These are phyloP conservation scores for Calonectria pseudoreteaudii DNA, from an alignment of 2,329 filamentous ascomycete genomes.

Conservation along the genomic window DNA sequence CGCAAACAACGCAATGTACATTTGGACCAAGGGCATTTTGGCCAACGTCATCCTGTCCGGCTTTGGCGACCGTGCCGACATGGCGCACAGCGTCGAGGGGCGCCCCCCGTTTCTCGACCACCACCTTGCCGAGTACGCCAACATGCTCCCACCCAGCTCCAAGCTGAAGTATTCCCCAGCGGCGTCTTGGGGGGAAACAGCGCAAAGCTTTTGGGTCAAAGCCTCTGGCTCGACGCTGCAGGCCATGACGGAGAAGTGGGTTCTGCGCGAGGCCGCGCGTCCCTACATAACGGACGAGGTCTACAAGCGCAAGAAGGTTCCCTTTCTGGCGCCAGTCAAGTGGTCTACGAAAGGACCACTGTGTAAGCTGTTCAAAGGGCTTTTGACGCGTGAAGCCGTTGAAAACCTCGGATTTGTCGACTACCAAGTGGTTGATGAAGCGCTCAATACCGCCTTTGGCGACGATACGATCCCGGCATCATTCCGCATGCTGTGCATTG, in stretches of 20 bases:
- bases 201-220: neutral
- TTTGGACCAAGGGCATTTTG: neutral
- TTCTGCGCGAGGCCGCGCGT: neutral
- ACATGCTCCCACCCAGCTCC: neutral
- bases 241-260: neutral
- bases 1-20: neutral
- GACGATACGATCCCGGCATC: no score
- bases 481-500: neutral
- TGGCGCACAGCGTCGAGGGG: neutral
- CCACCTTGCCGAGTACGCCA: neutral
- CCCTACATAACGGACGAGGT: slow-evolving; percentile 5
- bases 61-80: neutral
- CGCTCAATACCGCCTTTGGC: neutral
- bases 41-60: neutral
- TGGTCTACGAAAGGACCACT: neutral
- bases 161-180: neutral
- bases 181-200: neutral
- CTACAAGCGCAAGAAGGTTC: neutral
- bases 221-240: neutral
- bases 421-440: neutral
- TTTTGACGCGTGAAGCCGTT: neutral
- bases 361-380: neutral
- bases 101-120: slow-evolving; percentile 10
- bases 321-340: neutral
- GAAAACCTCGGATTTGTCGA: neutral